Evolutionary conservation across 768 basidiomycete genomes (phyloP).

Genomic region (Pluteus cervinus): DNA sequence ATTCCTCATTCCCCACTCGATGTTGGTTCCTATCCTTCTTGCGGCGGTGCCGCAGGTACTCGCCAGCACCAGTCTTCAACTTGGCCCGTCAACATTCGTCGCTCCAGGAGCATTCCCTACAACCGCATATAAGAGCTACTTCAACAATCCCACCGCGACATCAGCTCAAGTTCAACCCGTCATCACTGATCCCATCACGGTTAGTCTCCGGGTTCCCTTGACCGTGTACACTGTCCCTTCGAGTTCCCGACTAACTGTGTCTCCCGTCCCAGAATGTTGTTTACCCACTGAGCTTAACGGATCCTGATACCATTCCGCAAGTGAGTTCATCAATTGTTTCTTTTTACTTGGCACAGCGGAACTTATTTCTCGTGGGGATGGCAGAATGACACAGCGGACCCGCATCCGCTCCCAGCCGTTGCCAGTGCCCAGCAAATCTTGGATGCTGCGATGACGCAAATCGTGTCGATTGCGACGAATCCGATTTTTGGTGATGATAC

Average conservation of each 20-base stretch:
- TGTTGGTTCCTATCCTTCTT: too few species aligned
- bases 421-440: slow-evolving; percentile 43
- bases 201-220: slow-evolving; percentile 16
- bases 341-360: too few species aligned
- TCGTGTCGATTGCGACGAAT: slow-evolving; percentile 48
- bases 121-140: slow-evolving; percentile 56
- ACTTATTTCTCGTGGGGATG: too few species aligned
- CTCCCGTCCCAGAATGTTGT: slow-evolving; percentile 36
- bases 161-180: slow-evolving; percentile 72
- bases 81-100: slow-evolving; percentile 48
- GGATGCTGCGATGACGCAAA: slow-evolving; percentile 46
- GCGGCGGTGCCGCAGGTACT: too few species aligned
- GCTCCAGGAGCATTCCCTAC: slow-evolving; percentile 63
- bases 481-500: slow-evolving; percentile 45
- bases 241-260: slow-evolving; percentile 1
- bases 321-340: too few species aligned
- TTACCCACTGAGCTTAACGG: slow-evolving; percentile 58
- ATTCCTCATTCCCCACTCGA: too few species aligned
- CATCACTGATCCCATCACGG: slow-evolving; percentile 65
- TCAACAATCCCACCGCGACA: slow-evolving; percentile 69
- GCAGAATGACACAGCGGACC: slow-evolving; percentile 56
- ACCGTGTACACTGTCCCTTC: neutral
- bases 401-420: slow-evolving; percentile 57
- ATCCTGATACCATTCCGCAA: slow-evolving; percentile 53
- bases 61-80: too few species aligned